Percentiles rank a stretch among this genome's conserved stretches.
Conservation (phyloP, 305 asterid genomes). For the Fraxinus velutina region DNA sequence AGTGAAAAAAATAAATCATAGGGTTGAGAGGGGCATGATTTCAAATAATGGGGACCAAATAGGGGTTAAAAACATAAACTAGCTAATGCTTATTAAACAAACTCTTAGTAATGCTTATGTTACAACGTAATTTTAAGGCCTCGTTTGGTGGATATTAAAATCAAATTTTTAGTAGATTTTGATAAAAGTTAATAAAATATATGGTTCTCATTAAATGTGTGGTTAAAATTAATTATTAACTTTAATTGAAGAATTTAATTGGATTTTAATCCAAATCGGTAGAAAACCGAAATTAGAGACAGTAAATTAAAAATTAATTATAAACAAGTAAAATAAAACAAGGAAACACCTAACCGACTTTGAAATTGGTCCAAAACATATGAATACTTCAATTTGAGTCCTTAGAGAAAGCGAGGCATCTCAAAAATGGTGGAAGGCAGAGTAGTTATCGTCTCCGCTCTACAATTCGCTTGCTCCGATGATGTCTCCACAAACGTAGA, state of each 20-base stretch:
- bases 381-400: neutral
- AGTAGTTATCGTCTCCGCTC: slow-evolving; percentile 68
- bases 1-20: too few species aligned
- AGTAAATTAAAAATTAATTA: neutral
- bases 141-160: too few species aligned
- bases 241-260: too few species aligned
- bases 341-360: neutral
- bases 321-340: neutral
- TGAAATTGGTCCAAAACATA: neutral
- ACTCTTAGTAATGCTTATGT: neutral
- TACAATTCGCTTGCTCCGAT: slow-evolving; percentile 90
- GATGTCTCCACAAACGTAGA: slow-evolving; percentile 76
- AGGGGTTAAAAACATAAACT: too few species aligned
- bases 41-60: too few species aligned
- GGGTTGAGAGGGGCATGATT: too few species aligned
- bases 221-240: too few species aligned
- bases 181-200: too few species aligned
- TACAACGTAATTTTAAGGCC: neutral
- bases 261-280: neutral
- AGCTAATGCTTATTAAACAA: neutral
- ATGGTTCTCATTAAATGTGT: too few species aligned
- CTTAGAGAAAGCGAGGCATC: neutral
- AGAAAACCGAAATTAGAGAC: neutral
- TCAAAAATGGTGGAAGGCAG: slow-evolving; percentile 51
- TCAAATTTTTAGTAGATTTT: too few species aligned